phyloP scores from a whole-genome alignment of 1,139 yeast species.

The Dujonia santamariae region DNA sequence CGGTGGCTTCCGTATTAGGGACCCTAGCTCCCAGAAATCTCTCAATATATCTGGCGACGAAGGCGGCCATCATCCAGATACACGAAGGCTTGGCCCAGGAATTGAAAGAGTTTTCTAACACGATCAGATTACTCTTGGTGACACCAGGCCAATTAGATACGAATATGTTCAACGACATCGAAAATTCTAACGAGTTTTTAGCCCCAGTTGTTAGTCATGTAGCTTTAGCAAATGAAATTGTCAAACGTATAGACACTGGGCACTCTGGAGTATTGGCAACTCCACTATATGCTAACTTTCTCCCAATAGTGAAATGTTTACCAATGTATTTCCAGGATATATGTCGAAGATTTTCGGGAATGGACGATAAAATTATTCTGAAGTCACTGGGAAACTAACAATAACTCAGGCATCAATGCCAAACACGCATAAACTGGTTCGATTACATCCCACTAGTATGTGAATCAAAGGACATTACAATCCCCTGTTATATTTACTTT shows the following conservation, averaged over 20 bases:
- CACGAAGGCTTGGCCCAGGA: slow-evolving; percentile 62
- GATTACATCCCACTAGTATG: no score
- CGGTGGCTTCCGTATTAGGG: slow-evolving; percentile 70
- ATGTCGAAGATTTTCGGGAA: slow-evolving; percentile 49
- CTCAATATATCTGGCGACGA: slow-evolving; percentile 63
- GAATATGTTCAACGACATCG: slow-evolving; percentile 58
- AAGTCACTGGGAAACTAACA: no score
- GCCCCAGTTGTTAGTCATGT: slow-evolving; percentile 58
- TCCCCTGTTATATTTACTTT: no score
- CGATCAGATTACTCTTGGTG: slow-evolving; percentile 46
- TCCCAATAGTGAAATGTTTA: slow-evolving; percentile 49
- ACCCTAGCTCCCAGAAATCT: slow-evolving; percentile 66
- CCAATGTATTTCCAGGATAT: slow-evolving; percentile 48
- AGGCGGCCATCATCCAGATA: slow-evolving; percentile 57
- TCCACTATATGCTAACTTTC: slow-evolving; percentile 61
- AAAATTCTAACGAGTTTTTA: slow-evolving; percentile 53
- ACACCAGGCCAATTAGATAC: slow-evolving; percentile 69
- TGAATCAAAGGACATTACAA: no score
- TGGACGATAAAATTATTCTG: slow-evolving; percentile 41
- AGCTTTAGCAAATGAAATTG: slow-evolving; percentile 42
- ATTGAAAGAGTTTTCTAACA: slow-evolving; percentile 18
- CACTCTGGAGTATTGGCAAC: slow-evolving; percentile 50
- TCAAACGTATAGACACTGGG: slow-evolving; percentile 41
- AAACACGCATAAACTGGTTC: no score
- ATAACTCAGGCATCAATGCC: no score